Base-by-base conservation (phyloP, 768 basidiomycete genomes). In the Pleurotus cornucopiae region DNA sequence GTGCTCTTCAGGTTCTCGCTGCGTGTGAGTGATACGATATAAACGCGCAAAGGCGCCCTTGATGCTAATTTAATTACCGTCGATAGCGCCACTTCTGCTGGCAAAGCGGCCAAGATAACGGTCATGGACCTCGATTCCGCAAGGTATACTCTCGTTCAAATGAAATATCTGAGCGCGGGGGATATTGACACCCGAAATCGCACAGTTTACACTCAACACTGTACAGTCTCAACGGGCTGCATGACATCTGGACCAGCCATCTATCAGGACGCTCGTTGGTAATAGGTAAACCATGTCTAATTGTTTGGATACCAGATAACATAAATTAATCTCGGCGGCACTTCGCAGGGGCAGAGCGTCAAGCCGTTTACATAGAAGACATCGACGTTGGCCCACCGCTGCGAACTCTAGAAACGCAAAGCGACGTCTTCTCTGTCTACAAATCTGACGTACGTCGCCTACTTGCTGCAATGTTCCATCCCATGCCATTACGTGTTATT, bases 371-470 rank as follows among this genome's bases (percentile, higher is more conserved):
- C 46, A 63, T 89, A 2, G 64, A 73, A 3, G 81, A 86, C 54
- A 72, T 87, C 45, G 77, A 80, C 34, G 55, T 61, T 2, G 62
- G 71, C 26, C 57, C 60, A 1, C 67, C 69, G 12, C 62, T 77
- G 2, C 69, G 71, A 52, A 62, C 68, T 57, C 64, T 89, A 7
- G 67, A 74, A 23, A 86, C 85, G 2, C 60, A 73, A 16, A 87
- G 85, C 53, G 86, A 88, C 61, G 82, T 88, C 0, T 81, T 89
- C 59, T 67, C 86, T 2, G 68, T 88, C n/a, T 65, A 73, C 13
- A 83, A 83, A 61, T 65, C 73, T 46, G 68, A 77, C 49, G 86
- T 86, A 41, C 4, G 73, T 62, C 9, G 21, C 23, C 16, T 26
- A 14, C 44, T 37, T 20, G 13, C 16, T 2, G 20, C 5, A 13